Conservation (phyloP, 495 filamentous ascomycete species). For the Aspergillus cristatus region DNA sequence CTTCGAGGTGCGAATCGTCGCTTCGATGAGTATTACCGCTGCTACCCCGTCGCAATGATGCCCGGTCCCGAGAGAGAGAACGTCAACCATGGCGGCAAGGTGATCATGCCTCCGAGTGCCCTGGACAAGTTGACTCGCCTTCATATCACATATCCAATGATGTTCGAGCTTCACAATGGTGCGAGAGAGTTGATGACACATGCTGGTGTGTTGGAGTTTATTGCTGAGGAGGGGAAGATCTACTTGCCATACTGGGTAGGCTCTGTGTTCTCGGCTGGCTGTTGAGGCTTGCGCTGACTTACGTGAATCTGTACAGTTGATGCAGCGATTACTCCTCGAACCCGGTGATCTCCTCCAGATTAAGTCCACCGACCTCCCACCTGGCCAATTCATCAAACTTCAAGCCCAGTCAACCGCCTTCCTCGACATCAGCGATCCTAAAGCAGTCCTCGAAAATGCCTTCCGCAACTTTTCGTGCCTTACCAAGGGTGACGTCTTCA, state of each 20-base stretch:
- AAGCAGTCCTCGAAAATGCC: conserved; percentile 93
- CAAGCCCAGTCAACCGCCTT: conserved; percentile 88
- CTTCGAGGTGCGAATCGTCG: conserved; percentile 45
- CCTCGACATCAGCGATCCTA: conserved; percentile 92
- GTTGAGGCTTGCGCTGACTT: not conserved
- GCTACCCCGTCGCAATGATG: conserved; percentile 89
- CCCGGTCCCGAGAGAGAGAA: conserved; percentile 85
- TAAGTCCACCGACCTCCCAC: conserved; percentile 83
- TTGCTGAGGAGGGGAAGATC: conserved; percentile 92
- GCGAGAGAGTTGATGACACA: conserved; percentile 70
- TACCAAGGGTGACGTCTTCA: conserved; percentile 86
- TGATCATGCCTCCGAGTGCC: conserved; percentile 88
- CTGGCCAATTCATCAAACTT: conserved; percentile 86
- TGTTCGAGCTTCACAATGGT: conserved; percentile 91
- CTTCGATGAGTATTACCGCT: conserved; percentile 96
- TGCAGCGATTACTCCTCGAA: conserved; percentile 82
- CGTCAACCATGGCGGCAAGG: conserved; percentile 94
- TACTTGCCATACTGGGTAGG: conserved; percentile 92
- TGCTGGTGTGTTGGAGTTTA: conserved; percentile 92
- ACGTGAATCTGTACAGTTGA: conserved; percentile 51
- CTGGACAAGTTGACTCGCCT: conserved; percentile 90
- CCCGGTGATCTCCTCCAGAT: conserved; percentile 90
- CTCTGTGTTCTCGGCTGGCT: not conserved
- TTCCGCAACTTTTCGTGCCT: conserved; percentile 92
- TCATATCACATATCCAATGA: conserved; percentile 97